Evolutionary conservation across 2,329 filamentous ascomycete genomes (phyloP).

Genomic region (Ascochyta koolunga): DNA sequence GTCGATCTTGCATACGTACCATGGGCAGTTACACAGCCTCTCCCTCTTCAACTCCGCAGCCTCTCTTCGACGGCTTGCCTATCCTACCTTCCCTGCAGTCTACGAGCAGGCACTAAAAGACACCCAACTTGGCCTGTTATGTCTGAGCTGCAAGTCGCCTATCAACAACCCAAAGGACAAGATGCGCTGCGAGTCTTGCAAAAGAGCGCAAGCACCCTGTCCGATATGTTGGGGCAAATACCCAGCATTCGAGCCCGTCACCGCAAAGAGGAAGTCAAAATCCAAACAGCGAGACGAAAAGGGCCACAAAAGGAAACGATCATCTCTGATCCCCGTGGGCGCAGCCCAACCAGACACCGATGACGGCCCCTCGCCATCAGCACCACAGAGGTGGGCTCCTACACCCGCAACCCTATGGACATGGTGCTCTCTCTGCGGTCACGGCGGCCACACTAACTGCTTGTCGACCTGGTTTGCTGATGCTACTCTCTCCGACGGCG

Average conservation of each 20-base stretch:
- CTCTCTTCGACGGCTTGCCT: conserved; percentile 61
- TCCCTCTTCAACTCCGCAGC: conserved; percentile 60
- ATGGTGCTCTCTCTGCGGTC: conserved; percentile 66
- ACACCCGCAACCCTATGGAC: conserved; percentile 55
- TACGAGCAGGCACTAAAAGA: conserved; percentile 64
- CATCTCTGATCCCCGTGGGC: conserved; percentile 28
- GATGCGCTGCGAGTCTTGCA: conserved; percentile 59
- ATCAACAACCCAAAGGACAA: conserved; percentile 60
- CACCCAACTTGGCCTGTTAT: conserved; percentile 60
- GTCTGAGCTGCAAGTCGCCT: conserved; percentile 62
- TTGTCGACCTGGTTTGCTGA: conserved; percentile 62
- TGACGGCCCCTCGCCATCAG: conserved; percentile 27
- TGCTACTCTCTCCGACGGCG: conserved; percentile 54
- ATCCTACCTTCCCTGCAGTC: conserved; percentile 61
- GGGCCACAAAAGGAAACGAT: conserved; percentile 35
- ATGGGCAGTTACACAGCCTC: conserved; percentile 59
- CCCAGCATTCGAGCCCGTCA: conserved; percentile 48
- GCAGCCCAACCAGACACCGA: conserved; percentile 17
- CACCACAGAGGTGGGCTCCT: conserved; percentile 29
- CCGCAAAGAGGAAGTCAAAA: conserved; percentile 37
- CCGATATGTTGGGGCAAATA: conserved; percentile 53
- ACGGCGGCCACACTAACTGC: conserved; percentile 65
- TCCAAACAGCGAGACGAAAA: conserved; percentile 20
- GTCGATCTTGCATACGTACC: conserved; percentile 62
- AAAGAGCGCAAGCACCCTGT: conserved; percentile 50